These are phyloP conservation scores for Globisporangium heterothallicum DNA, from an alignment of 352 stramenopile genomes.

Conservation along the genomic window DNA sequence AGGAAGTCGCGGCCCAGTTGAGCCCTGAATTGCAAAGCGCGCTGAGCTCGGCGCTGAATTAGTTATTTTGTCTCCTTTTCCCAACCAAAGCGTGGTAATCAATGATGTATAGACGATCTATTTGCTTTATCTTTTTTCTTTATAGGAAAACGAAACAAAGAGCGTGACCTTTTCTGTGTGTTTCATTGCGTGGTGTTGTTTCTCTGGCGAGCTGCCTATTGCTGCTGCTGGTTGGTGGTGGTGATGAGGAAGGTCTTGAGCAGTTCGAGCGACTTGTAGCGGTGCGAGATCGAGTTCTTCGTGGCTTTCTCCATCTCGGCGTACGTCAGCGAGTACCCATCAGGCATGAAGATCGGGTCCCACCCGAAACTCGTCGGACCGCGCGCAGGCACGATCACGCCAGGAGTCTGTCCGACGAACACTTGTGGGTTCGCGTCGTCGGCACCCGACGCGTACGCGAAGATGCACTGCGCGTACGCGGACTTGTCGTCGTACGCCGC, in stretches of 20 bases:
- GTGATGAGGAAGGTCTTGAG: slow-evolving; percentile 36
- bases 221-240: slow-evolving; percentile 4
- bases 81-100: not conserved
- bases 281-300: slow-evolving; percentile 91
- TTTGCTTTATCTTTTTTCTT: slow-evolving; percentile 8
- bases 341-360: slow-evolving; percentile 88
- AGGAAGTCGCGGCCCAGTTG: slow-evolving; percentile 70
- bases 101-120: slow-evolving; percentile 14
- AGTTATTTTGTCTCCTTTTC: slow-evolving; percentile 17
- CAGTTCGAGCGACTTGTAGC: slow-evolving; percentile 77
- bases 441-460: slow-evolving; percentile 81
- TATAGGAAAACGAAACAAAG: not conserved
- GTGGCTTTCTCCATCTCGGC: slow-evolving; percentile 87
- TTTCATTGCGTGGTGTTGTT: too few species aligned
- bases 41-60: slow-evolving; percentile 54
- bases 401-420: slow-evolving; percentile 91
- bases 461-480: slow-evolving; percentile 96
- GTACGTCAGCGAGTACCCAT: slow-evolving; percentile 82
- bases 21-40: slow-evolving; percentile 61
- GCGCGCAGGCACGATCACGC: slow-evolving; percentile 90
- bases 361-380: slow-evolving; percentile 86
- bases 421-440: slow-evolving; percentile 77
- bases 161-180: too few species aligned
- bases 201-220: too few species aligned
- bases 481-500: slow-evolving; percentile 92